phyloP scores from a whole-genome alignment of 257 asterid genomes.

The Petrea volubilis region DNA sequence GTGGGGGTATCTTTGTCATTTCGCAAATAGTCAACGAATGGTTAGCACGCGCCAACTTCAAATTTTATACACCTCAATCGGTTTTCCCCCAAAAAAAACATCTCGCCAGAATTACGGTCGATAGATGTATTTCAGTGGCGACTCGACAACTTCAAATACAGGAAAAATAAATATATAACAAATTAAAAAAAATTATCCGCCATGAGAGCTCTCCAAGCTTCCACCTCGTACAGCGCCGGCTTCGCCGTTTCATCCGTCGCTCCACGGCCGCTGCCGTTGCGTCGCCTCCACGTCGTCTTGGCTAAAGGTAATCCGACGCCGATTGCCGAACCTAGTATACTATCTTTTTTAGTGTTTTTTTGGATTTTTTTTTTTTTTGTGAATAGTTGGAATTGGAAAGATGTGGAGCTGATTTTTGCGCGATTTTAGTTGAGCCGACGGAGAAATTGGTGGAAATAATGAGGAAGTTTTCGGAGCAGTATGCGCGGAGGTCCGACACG shows the following conservation, averaged over 20 bases:
- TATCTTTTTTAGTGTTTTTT: neutral
- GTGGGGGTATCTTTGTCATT: slow-evolving; percentile 21
- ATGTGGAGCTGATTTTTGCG: slow-evolving; percentile 16
- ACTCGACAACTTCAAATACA: neutral
- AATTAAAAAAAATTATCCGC: slow-evolving; percentile 21
- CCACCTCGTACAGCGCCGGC: slow-evolving; percentile 65
- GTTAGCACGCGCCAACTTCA: slow-evolving; percentile 32
- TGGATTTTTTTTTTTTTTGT: neutral
- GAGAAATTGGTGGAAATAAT: slow-evolving; percentile 90
- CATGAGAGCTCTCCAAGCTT: slow-evolving; percentile 78
- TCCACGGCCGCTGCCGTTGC: slow-evolving; percentile 41
- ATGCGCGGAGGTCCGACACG: slow-evolving; percentile 83
- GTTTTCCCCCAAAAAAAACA: neutral
- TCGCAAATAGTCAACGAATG: slow-evolving; percentile 46
- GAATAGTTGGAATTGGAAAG: neutral
- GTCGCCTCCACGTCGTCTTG: slow-evolving; percentile 35
- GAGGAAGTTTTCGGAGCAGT: slow-evolving; percentile 99
- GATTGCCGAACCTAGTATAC: neutral
- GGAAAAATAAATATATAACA: neutral
- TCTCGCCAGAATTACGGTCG: neutral
- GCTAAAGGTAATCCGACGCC: slow-evolving; percentile 63
- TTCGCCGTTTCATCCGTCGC: slow-evolving; percentile 49
- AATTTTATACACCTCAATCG: neutral
- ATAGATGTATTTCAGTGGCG: slow-evolving; percentile 1
- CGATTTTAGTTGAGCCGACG: slow-evolving; percentile 69